Evolutionary conservation across 192 early-diverging fungal species (phyloP), one percentile per base, ranked within the genome.

Genomic region (Backusella macrospora): DNA sequence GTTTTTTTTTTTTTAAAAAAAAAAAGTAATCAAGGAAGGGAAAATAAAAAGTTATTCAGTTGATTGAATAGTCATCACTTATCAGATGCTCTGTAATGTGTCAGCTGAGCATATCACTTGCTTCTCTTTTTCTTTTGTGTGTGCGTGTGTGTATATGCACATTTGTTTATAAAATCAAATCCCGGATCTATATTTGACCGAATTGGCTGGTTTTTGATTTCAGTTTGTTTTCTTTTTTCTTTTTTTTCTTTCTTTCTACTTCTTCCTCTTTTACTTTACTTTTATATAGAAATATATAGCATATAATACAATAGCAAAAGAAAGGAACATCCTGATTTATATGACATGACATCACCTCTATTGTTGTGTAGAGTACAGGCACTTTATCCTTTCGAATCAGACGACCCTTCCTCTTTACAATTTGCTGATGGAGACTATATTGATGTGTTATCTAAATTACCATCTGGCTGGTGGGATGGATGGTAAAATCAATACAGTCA

Each of bases 381-480:
- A 23, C 81, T 95, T 71, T 97, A 95, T 80, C 91, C 94, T 77
- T 99, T 96, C 84, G 80, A 86, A 68, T 92, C 92, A 47, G 84
- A 87, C 23, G 95, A 96, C 59, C 80, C 85, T 52, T 91, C 92
- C 49, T 90, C 89, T 62, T 86, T 99, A 49, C 85, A 88, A 6
- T 97, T 99, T 78, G 86, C 86, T 66, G 85, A 89, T 70, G 95
- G 92, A 70, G 95, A 97, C 73, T 81, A 92, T 69, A 96, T 99
- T 78, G 91, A 96, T 75, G 96, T 99, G 6, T 81, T 97, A 12
- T 91, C 90, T 8, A 92, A 94, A 73, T 89, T 98, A 42, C 89
- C 92, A 70, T 94, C 94, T 4, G 98, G 96, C 16, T 99, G 98
- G 98, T 99, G 98, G 98, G 95, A 97, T 73, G 98, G 98, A 15